phyloP scores from a whole-genome alignment of 2,329 filamentous ascomycete genomes.

The Cercospora canescens region DNA sequence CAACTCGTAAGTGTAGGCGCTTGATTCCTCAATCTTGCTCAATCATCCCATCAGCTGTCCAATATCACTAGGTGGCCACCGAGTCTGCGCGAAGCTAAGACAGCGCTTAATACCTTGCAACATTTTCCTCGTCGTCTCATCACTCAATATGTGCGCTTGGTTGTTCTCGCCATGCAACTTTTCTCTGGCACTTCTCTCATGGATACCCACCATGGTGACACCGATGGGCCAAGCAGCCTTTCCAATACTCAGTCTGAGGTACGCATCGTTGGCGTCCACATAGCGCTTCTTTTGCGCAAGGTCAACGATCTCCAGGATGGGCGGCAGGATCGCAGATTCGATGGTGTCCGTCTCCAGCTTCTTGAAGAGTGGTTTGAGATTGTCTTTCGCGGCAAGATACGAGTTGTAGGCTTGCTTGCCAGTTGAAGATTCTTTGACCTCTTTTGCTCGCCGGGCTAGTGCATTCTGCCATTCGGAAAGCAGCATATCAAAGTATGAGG shows the following conservation, averaged over 20 bases:
- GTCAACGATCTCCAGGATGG: conserved; percentile 87
- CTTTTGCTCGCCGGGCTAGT: conserved; percentile 60
- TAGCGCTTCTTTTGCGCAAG: conserved; percentile 89
- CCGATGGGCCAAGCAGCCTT: conserved; percentile 88
- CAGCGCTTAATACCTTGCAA: conserved; percentile 97
- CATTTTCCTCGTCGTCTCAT: conserved; percentile 93
- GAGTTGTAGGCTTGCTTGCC: conserved; percentile 80
- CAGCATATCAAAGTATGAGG: conserved; percentile 96
- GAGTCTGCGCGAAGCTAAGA: conserved; percentile 91
- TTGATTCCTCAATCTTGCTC: neutral
- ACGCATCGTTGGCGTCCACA: conserved; percentile 94
- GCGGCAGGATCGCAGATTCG: conserved; percentile 69
- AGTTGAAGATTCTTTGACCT: conserved; percentile 69
- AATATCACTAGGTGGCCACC: conserved; percentile 92
- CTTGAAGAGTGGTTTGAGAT: conserved; percentile 85
- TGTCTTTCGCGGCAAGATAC: conserved; percentile 84
- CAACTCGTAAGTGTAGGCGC: neutral
- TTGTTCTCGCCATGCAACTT: conserved; percentile 71
- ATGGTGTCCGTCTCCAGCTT: conserved; percentile 83
- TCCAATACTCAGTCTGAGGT: conserved; percentile 81
- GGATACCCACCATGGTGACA: conserved; percentile 99
- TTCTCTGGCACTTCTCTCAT: conserved; percentile 92
- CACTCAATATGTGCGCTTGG: conserved; percentile 93
- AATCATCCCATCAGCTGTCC: conserved; percentile 86
- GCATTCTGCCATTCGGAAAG: conserved; percentile 82